Percentiles rank a stretch among this genome's conserved stretches.
Conservation (phyloP, 805 yeast genomes). For the Candida xiaguanensis region DNA sequence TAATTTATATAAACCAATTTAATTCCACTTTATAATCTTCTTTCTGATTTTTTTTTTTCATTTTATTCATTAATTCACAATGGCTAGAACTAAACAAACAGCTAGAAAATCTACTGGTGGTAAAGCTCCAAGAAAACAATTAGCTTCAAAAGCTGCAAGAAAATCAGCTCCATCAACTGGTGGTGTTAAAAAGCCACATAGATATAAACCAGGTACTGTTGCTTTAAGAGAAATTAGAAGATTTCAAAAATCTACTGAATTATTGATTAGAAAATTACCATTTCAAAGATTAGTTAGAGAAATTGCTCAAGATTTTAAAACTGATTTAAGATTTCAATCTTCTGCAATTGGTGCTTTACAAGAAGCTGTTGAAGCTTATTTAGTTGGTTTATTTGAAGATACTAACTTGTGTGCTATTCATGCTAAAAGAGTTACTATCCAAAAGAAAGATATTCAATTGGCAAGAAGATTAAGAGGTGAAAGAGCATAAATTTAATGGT, state of each 20-base stretch:
- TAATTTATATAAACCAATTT: neutral
- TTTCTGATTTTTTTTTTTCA: neutral
- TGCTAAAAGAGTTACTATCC: constrained; percentile 50
- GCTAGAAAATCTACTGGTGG: constrained; percentile 52
- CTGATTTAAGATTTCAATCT: constrained; percentile 48
- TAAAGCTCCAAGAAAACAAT: constrained; percentile 50
- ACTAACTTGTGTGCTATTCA: constrained; percentile 50
- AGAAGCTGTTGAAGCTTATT: constrained; percentile 49
- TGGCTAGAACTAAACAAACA: constrained; percentile 51
- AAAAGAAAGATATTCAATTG: constrained; percentile 49
- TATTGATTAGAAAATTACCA: constrained; percentile 47
- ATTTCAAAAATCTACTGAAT: constrained; percentile 47
- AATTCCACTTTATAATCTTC: neutral
- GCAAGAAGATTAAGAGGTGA: constrained; percentile 52
- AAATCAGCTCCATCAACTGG: constrained; percentile 49
- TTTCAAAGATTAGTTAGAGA: constrained; percentile 51
- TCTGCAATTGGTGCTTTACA: constrained; percentile 50
- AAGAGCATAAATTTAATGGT: constrained; percentile 31
- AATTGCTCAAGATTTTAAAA: constrained; percentile 47
- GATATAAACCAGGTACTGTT: constrained; percentile 52
- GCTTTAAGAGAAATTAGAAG: constrained; percentile 51
- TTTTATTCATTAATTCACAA: constrained; percentile 14
- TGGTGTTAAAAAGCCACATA: constrained; percentile 51
- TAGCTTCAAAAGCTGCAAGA: constrained; percentile 51
- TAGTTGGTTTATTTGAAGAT: constrained; percentile 47